Base-by-base conservation (phyloP, 345 rosid genomes). In the Jatropha curcas region DNA sequence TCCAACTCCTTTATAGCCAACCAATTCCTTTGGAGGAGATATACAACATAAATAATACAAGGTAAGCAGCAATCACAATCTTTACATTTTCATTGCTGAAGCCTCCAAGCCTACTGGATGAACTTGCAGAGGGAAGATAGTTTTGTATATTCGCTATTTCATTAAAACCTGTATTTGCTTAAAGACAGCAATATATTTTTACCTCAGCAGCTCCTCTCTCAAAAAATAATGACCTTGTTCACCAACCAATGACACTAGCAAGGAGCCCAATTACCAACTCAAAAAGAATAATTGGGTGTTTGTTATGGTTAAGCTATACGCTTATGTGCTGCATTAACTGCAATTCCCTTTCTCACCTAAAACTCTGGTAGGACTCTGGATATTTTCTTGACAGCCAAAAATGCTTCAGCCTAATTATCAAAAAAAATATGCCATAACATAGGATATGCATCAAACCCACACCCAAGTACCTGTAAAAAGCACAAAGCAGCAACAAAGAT, bases 391-490 rank as follows among this genome's bases (percentile, higher is more conserved):
- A 81, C 67, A 92, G 71, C 80, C 77, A 86, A 67, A 34, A 65
- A 62, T 60, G 73, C 84, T 91, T 95, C 74, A 92, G 74, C 89
- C 78, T 88, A 72, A 84, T 70, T 39, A 92, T 35, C 73, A 88
- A 71, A 57, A 86, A 88, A 74, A 89, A 95, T 72, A 92, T 52
- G 17, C 86, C 84, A 4, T 83, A 95, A 81, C 96, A 92, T 0
- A 92, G 90, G 64, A 91, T 5, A 70, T 89, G 90, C 90, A 85
- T 68, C 80, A 85, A 41, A 16, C 93, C 91, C 63, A 89, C 90
- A 51, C 86, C 96, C 34, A 85, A 24, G 74, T 92, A 95, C 99
- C 99, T 92, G 90, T 60, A 77, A 53, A 73, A 17, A 46, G 45
- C 72, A 30, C 8, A n/a, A 65, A n/a, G n/a, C 24, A 5, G 37